Base-by-base conservation (phyloP, 371 early-diverging fungal species). In the Thermomucor indicae-seudaticae region DNA sequence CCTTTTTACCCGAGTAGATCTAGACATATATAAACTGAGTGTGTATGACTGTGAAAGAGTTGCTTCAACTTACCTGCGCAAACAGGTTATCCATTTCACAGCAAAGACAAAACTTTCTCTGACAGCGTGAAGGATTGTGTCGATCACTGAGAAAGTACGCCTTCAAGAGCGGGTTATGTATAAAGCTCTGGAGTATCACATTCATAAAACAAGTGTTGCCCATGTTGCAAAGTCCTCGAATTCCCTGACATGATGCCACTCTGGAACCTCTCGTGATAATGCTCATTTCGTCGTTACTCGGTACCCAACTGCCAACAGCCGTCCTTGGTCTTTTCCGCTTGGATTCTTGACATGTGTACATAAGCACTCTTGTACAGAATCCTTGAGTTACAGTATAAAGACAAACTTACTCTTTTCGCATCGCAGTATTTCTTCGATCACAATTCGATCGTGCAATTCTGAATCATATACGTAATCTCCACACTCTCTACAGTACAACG, bases 181-280 rank as follows among this genome's bases (percentile, higher is more conserved):
- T 68, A 47, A 97, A 78, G 31, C 89, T 82, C 64, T 97, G 98
- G 22, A 97, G 75, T 16, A 97, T 87, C 12, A 88, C 91, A 62
- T 92, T 94, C 86, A 97, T 90, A 56, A 90, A 97, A 56, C 97
- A 97, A 0, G 97, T 96, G 1, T 88, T 84, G 22, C 98, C 98
- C 79, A 97, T 80, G 55, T 97, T 97, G 39, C 82, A 70, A 44
- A 95, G 67, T 1, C 98, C 98, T 8, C 97, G 86, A 23, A 96
- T 67, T 4, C 93, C 93, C 55, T 75, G 79, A 50, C 84, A 84
- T 2, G 75, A 62, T 38, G 65, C 56, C 2, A 83, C 47, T 1
- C 60, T 51, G 3, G 89, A 75, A n/a, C 73, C 57, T 1, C 63
- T 60, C 11, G 61, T 52, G 24, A 89, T 76, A 3, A 49, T 39